Base-by-base conservation (phyloP, 495 filamentous ascomycete genomes). In the Xanthoparmelia taractica region DNA sequence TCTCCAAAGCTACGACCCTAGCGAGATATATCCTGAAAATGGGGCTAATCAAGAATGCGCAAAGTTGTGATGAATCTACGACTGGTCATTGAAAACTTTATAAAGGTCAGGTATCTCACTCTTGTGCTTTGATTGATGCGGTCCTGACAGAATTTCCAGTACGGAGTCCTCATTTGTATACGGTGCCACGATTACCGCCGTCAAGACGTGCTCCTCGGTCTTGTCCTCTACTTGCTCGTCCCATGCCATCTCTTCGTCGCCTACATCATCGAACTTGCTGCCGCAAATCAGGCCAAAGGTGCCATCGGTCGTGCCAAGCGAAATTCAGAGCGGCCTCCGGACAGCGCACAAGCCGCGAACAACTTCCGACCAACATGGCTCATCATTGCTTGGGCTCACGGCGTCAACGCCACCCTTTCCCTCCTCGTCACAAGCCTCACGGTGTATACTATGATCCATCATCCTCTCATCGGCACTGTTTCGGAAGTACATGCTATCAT, bases 1-100 rank as follows among this genome's bases (percentile, higher is more conserved):
- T 47, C 33, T 12, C 27, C 29, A 58, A 36, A 31, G 20, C 8
- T 8, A 27, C 47, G 37, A 27, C 11, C 18, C 0, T 41, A 7
- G 23, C 5, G 13, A 36, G 15, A 13, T 13, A 25, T n/a, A 27
- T 54, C 4, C 25, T 15, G 5, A 10, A 31, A 33, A 8, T 27
- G 33, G n/a, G 31, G 12, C 62, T 58, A 25, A 58, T 20, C 57
- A 58, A 27, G 33, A 23, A 5, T n/a, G 15, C 8, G 12, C 31
- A 34, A 70, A 90, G 91, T 97, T 68, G 92, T 92, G 52, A 91
- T 92, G 70, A 98, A 98, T 68, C 78, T 98, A 12, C 84, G 94
- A 66, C 79, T 98, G 65, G 86, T 98, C 64, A 90, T 98, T 68
- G 94, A 97, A 77, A 98, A 98, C 69, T 96, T 90, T 69, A 89